phyloP scores from a whole-genome alignment of 225 moss, liverwort and hornwort species.

The Neckera pumila region DNA sequence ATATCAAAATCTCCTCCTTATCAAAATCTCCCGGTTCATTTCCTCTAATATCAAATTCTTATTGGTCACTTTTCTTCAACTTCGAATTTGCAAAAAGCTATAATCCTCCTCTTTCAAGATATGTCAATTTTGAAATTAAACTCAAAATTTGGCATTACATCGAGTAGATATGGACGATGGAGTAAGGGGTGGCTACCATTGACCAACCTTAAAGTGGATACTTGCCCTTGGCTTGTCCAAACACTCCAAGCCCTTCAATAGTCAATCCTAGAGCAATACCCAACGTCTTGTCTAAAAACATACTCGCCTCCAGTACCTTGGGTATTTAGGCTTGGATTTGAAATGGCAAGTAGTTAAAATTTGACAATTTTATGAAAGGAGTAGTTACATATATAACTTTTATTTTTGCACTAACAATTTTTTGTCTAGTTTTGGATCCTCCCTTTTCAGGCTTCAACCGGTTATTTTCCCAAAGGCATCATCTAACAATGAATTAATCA shows the following conservation, averaged over 20 bases:
- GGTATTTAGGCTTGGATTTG: background rate
- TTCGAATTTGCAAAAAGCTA: background rate
- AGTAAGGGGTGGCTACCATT: fast-evolving
- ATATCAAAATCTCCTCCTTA: too few relatives aligned
- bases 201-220: background rate
- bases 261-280: fast-evolving
- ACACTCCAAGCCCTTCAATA: fast-evolving
- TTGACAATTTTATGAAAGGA: background rate
- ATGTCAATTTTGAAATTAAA: background rate
- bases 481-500: background rate
- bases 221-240: fast-evolving
- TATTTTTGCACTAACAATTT: background rate
- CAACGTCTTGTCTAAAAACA: background rate
- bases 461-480: background rate
- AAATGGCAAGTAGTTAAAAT: background rate
- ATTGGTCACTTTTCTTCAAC: fast-evolving
- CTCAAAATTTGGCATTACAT: background rate
- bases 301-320: fast-evolving
- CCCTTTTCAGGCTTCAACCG: fast-evolving
- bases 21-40: too few relatives aligned
- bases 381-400: background rate
- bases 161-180: fast-evolving
- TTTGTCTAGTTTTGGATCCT: background rate
- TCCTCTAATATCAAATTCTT: background rate
- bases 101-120: background rate